These are phyloP conservation scores for Noccaea caerulescens DNA, from an alignment of 345 rosid species.

Conservation along the genomic window DNA sequence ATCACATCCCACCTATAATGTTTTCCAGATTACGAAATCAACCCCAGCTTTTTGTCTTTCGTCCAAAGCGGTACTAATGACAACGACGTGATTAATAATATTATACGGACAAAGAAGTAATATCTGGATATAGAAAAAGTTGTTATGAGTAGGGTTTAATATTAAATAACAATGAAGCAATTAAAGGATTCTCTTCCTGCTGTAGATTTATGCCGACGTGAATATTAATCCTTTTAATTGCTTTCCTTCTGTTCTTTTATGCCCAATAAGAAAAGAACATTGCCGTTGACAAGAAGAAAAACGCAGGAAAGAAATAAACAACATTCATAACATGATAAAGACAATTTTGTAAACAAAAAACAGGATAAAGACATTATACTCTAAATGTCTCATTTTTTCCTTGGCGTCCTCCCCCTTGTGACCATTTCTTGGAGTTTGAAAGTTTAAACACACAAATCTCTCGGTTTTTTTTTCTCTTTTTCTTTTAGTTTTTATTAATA, in stretches of 20 bases:
- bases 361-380: not conserved
- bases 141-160: not conserved
- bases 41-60: not conserved
- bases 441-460: too few relatives aligned
- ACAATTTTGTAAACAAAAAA: not conserved
- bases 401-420: too few relatives aligned
- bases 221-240: slow-evolving; percentile 1
- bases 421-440: too few relatives aligned
- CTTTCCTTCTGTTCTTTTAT: slow-evolving; percentile 3
- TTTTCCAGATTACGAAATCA: slow-evolving; percentile 22
- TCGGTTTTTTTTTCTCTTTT: too few relatives aligned
- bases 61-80: slow-evolving; percentile 19
- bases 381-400: not conserved
- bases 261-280: slow-evolving; percentile 7
- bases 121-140: not conserved
- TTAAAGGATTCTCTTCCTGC: not conserved
- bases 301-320: not conserved
- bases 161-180: too few relatives aligned
- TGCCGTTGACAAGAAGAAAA: slow-evolving; percentile 33
- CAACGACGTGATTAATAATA: slow-evolving; percentile 1
- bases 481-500: too few relatives aligned
- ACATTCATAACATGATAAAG: not conserved
- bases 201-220: slow-evolving; percentile 15
- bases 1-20: slow-evolving; percentile 36
- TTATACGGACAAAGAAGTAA: slow-evolving; percentile 9